These are phyloP conservation scores for Closterium sp. DNA, from an alignment of 139 green algal species.

Conservation along the genomic window DNA sequence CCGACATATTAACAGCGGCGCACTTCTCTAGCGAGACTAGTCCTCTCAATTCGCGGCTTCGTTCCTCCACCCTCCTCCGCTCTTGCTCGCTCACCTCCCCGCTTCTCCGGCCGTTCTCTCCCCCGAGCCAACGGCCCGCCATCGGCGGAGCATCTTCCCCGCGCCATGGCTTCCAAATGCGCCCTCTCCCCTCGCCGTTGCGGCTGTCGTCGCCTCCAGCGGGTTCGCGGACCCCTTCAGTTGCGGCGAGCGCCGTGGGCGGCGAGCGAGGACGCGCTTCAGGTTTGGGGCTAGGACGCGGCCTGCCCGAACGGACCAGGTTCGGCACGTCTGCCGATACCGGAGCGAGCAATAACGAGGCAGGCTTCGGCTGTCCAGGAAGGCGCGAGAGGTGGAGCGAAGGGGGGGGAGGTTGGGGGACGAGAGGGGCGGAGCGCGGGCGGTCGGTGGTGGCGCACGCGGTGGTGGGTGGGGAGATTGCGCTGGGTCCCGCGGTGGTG, in stretches of 20 bases:
- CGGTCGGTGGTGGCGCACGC: background rate
- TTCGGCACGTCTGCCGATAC: background rate
- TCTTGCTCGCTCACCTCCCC: background rate
- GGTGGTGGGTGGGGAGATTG: background rate
- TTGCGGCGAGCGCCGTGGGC: background rate
- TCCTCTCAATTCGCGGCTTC: background rate
- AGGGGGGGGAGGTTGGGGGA: background rate
- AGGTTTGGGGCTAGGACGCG: background rate
- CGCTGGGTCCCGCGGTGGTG: slow-evolving; percentile 1
- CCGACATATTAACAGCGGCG: background rate
- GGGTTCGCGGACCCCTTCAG: too few relatives aligned
- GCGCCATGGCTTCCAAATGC: background rate
- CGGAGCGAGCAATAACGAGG: background rate
- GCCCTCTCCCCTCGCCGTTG: background rate
- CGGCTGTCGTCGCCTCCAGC: background rate
- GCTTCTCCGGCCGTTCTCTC: background rate
- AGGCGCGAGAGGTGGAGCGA: background rate
- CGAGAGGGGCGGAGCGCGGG: background rate
- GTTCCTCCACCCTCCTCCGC: background rate
- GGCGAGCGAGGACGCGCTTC: background rate
- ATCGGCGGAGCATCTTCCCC: background rate
- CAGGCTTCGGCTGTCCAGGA: background rate
- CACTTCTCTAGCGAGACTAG: background rate
- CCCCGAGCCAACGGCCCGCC: too few relatives aligned
- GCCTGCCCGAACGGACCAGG: background rate